These are phyloP conservation scores for Tanacetum coccineum DNA, from an alignment of 129 eudicot species.

Conservation along the genomic window DNA sequence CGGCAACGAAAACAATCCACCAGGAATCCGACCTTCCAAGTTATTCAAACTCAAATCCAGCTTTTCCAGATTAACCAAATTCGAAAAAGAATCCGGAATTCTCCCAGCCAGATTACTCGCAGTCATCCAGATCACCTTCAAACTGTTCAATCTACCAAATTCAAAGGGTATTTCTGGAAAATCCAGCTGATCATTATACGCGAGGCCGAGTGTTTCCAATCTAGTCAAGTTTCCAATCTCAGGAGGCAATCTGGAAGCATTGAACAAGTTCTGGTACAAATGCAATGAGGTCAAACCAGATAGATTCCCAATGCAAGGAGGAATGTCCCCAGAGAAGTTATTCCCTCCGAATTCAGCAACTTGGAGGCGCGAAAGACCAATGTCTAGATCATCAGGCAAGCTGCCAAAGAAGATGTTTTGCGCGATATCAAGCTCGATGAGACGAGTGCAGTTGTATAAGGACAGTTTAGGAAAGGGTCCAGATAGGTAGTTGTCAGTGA, in stretches of 20 bases:
- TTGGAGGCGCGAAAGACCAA: constrained; percentile 25
- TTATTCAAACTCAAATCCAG: constrained; percentile 55
- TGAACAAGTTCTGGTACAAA: constrained; percentile 50
- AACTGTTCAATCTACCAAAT: constrained; percentile 46
- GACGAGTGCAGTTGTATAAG: constrained; percentile 48
- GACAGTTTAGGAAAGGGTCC: constrained; percentile 51
- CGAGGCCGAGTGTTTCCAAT: constrained; percentile 39
- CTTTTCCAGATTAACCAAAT: constrained; percentile 37
- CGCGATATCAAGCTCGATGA: constrained; percentile 41
- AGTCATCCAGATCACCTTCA: constrained; percentile 52
- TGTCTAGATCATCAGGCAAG: constrained; percentile 56
- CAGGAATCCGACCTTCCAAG: constrained; percentile 60
- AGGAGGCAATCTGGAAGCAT: constrained; percentile 49
- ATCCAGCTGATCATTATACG: constrained; percentile 42
- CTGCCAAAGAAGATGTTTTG: constrained; percentile 52
- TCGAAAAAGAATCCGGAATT: constrained; percentile 53
- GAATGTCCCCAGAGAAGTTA: constrained; percentile 80
- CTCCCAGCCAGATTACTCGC: constrained; percentile 39
- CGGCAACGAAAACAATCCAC: constrained; percentile 50
- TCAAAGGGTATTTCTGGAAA: constrained; percentile 50
- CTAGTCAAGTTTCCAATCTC: constrained; percentile 60
- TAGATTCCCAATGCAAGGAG: constrained; percentile 54
- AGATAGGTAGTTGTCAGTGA: constrained; percentile 37
- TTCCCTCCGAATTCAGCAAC: constrained; percentile 46
- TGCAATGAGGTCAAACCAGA: constrained; percentile 32